Conservation (phyloP, 257 asterid species). For the Penstemon newberryi region DNA sequence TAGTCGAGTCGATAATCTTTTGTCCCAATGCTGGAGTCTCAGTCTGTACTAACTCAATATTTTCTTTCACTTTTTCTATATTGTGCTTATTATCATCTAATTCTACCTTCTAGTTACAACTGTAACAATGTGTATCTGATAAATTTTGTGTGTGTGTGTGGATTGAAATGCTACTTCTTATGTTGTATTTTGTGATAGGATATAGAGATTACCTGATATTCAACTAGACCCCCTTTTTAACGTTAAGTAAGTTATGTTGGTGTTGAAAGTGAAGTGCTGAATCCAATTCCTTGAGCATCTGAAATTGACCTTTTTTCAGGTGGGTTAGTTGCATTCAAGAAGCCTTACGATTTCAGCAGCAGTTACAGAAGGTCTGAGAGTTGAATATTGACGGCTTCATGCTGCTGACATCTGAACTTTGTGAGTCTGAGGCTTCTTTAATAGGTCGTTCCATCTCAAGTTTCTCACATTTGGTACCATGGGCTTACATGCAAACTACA, state of each 20-base stretch:
- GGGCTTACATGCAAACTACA: background rate
- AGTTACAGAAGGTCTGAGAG: slow-evolving; percentile 46
- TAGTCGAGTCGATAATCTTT: no score
- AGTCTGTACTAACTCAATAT: background rate
- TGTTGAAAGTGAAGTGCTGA: no score
- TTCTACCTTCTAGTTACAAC: no score
- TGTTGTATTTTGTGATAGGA: no score
- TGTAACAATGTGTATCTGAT: no score
- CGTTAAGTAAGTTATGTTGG: no score
- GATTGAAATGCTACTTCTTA: no score
- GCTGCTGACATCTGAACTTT: background rate
- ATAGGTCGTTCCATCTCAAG: background rate
- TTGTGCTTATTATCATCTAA: background rate
- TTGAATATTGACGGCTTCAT: slow-evolving; percentile 6
- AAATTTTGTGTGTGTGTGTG: no score
- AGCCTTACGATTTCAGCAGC: slow-evolving; percentile 54
- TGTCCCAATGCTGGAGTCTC: background rate
- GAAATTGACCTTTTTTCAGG: slow-evolving; percentile 37
- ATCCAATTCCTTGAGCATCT: slow-evolving; percentile 1
- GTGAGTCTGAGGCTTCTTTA: background rate
- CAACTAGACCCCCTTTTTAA: no score
- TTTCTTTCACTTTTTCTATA: background rate
- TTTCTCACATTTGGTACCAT: background rate
- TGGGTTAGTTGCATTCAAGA: slow-evolving; percentile 71
- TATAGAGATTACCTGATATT: no score